Evolutionary conservation across 2,329 filamentous ascomycete genomes (phyloP).

Genomic region (Coniochaeta pulveracea): DNA sequence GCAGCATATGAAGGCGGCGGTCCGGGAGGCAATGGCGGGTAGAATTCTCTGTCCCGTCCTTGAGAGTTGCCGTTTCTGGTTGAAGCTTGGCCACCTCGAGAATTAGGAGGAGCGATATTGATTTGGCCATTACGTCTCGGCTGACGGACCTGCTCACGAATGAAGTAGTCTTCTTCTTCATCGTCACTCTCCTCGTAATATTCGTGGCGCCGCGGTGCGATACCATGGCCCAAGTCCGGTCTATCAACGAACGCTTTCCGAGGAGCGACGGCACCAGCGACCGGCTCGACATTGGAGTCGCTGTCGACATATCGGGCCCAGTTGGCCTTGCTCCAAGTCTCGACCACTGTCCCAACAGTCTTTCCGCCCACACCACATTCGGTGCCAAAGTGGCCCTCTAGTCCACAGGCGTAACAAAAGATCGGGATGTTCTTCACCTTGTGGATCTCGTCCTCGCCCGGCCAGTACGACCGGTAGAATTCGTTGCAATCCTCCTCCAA

Average conservation of each 20-base stretch:
- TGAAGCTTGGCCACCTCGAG: slow-evolving; percentile 3
- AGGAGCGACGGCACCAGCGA: slow-evolving; percentile 14
- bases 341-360: slow-evolving; percentile 17
- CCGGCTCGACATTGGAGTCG: slow-evolving; percentile 24
- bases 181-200: slow-evolving; percentile 36
- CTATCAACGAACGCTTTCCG: background rate
- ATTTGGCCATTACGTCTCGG: slow-evolving; percentile 18
- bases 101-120: slow-evolving; percentile 6
- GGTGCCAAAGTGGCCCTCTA: slow-evolving; percentile 40
- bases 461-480: slow-evolving; percentile 47
- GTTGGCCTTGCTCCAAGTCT: slow-evolving; percentile 42
- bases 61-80: slow-evolving; percentile 6
- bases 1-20: slow-evolving; percentile 8
- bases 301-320: slow-evolving; percentile 37
- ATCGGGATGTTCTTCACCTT: slow-evolving; percentile 38
- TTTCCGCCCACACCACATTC: slow-evolving; percentile 33
- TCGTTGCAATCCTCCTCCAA: slow-evolving; percentile 46
- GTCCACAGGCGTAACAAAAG: slow-evolving; percentile 46
- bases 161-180: slow-evolving; percentile 23
- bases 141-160: slow-evolving; percentile 23
- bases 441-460: slow-evolving; percentile 24
- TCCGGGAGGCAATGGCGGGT: slow-evolving; percentile 12
- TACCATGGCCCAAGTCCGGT: slow-evolving; percentile 16
- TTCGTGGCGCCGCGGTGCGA: slow-evolving; percentile 23
- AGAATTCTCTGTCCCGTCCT: slow-evolving; percentile 1